Conservation (phyloP, 306 rosid genomes). For the Myrica gale region DNA sequence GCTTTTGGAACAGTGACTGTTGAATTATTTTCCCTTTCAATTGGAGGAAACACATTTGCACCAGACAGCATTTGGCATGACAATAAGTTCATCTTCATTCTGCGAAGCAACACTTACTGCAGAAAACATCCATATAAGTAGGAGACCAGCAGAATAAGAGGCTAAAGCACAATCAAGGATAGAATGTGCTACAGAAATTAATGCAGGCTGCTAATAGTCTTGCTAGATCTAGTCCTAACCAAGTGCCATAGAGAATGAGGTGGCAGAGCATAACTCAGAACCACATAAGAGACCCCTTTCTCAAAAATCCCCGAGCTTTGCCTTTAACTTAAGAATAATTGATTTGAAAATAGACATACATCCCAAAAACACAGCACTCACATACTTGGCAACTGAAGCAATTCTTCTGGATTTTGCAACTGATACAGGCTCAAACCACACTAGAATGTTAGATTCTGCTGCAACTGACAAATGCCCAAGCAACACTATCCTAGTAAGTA, state of each 20-base stretch:
- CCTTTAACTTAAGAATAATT: slow-evolving; percentile 5
- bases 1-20: slow-evolving; percentile 50
- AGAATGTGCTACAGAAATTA: neutral
- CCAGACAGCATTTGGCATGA: slow-evolving; percentile 80
- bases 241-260: neutral
- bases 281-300: slow-evolving; percentile 3
- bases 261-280: slow-evolving; percentile 8
- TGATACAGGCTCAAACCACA: slow-evolving; percentile 96
- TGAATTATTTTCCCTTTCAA: slow-evolving; percentile 43
- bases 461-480: slow-evolving; percentile 56
- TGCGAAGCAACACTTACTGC: slow-evolving; percentile 74
- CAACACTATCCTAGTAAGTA: slow-evolving; percentile 70
- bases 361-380: slow-evolving; percentile 48
- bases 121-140: slow-evolving; percentile 2
- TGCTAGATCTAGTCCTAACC: neutral
- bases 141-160: neutral
- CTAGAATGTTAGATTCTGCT: slow-evolving; percentile 54
- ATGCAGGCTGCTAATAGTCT: neutral
- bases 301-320: slow-evolving; percentile 15
- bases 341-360: slow-evolving; percentile 11
- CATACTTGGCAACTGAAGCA: slow-evolving; percentile 63
- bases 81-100: slow-evolving; percentile 79
- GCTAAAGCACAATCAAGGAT: slow-evolving; percentile 10
- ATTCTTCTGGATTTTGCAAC: slow-evolving; percentile 83
- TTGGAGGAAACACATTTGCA: slow-evolving; percentile 41